Evolutionary conservation across 2,329 filamentous ascomycete genomes (phyloP), one percentile per base, ranked within the genome.

Genomic region (Aureobasidium musti): DNA sequence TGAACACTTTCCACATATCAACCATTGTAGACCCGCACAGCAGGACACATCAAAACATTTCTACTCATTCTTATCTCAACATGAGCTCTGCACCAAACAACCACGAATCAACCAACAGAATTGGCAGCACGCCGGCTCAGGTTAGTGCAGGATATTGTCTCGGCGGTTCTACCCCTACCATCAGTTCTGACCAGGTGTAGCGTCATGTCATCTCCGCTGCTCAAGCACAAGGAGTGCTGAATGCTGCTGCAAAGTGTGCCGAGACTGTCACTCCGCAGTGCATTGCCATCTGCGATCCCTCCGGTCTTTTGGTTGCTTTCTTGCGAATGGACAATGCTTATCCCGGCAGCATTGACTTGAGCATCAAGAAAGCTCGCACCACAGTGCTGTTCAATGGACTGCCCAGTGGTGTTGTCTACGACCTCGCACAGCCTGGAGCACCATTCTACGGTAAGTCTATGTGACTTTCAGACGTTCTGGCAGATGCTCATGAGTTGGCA

Each of bases 241-340:
- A 69, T 23, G 72, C 73, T 23, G 73, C 70, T 7, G 65, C 69
- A 41, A 43, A 45, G 28, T 39, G 17, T 21, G 49, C 66, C 5
- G 57, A 63, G 11, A 41, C 26, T 49, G 69, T 70, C 52, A 68
- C 71, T 0, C 70, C 72, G 10, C 70, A 72, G 52, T 70, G 72
- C 68, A 73, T 74, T 41, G 72, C 73, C 11, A 68, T 74, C 14
- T 64, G 71, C 19, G 72, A 75, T 52, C 71, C 73, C 21, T 72
- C 71, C 1, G 69, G 69, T 11, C 69, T 70, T 30, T 69, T 75
- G 39, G 72, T 75, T 39, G 72, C 70, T 2, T 73, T 75, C 68
- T 59, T 74, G 30, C 69, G 73, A 17, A 75, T 73, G 72, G 73
- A 74, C 65, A 72, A 74, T 63, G 71, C 73, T 17, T 74, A 69